Base-by-base conservation (phyloP, 495 filamentous ascomycete genomes). In the Xylaria telfairii region DNA sequence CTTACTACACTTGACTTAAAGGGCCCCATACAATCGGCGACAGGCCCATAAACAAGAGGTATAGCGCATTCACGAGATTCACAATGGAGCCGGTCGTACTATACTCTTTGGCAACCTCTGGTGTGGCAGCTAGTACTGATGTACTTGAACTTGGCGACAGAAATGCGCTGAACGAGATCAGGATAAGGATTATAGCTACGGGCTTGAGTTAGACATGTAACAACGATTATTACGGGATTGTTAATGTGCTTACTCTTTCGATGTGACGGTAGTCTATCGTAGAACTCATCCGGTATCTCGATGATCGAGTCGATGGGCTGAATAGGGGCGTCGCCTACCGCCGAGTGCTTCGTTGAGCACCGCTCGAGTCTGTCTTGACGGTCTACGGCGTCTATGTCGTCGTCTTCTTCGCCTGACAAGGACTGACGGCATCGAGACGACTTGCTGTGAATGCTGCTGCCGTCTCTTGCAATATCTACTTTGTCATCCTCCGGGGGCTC, bases 1-100 rank as follows among this genome's bases (percentile, higher is more conserved):
- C 64, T 66, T 66, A 66, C 64, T 88, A 93, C 1, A 91, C 89
- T 73, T 91, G 87, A 63, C 87, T 89, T 72, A 92, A 76, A 5
- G 91, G 90, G 0, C 91, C 90, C 87, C 89, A 93, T 62, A 92
- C 82, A 4, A 87, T 84, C 5, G 91, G 88, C 51, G 86, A 86
- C 1, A 93, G 62, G 0, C 90, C 91, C 91, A 93, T 92, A 71
- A 89, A 89, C 0, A 90, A 72, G 81, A 93, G 80, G 71, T 92
- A 93, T 28, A 92, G 69, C 2, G 90, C 90, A 81, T 92, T 93
- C 71, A 85, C 87, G 24, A 92, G 78, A 72, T 92, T 90, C 76
- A 93, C 86, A 51, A 92, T 85, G 26, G 87, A 85, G 8, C 88
- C 90, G 0, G 85, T 89, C 7, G 90, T 91, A 32, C 80, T 65